Conservation (phyloP, 1,284 basidiomycete genomes). For the Leucoagaricus sp. region DNA sequence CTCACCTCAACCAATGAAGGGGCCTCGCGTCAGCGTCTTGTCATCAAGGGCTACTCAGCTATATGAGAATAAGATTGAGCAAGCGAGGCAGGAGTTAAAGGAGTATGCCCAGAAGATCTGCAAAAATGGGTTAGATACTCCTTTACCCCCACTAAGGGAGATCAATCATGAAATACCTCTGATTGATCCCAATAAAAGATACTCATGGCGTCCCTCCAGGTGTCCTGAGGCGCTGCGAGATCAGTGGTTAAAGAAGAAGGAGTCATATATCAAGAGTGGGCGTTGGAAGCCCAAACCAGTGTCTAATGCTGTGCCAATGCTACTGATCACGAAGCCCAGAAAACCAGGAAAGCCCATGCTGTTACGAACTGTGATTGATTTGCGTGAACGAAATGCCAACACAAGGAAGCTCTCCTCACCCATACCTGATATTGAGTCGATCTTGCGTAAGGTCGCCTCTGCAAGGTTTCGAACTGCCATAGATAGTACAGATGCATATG, state of each 20-base stretch:
- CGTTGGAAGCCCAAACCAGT: conserved; percentile 33
- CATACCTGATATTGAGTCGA: conserved; percentile 24
- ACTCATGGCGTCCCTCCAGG: conserved; percentile 23
- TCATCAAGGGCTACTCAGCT: background rate
- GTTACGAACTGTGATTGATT: conserved; percentile 20
- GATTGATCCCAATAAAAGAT: conserved; percentile 28
- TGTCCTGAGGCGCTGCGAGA: conserved; percentile 29
- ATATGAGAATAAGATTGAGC: background rate
- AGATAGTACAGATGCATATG: conserved; percentile 15
- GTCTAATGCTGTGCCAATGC: conserved; percentile 33
- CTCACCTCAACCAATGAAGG: background rate
- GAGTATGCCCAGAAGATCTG: conserved; percentile 7
- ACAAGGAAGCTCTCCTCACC: conserved; percentile 21
- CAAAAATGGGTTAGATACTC: conserved; percentile 18
- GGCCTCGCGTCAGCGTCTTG: background rate
- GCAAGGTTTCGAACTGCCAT: background rate
- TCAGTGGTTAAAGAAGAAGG: conserved; percentile 29
- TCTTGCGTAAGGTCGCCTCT: conserved; percentile 19
- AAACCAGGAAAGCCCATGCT: conserved; percentile 16
- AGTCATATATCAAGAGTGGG: conserved; percentile 25
- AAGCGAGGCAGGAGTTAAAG: background rate
- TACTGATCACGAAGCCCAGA: conserved; percentile 24
- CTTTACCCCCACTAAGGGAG: conserved; percentile 28
- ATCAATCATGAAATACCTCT: conserved; percentile 37
- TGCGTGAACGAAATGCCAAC: conserved; percentile 20